These are phyloP conservation scores for Nannochloropsis limnetica DNA, from an alignment of 352 stramenopile species.

Conservation along the genomic window DNA sequence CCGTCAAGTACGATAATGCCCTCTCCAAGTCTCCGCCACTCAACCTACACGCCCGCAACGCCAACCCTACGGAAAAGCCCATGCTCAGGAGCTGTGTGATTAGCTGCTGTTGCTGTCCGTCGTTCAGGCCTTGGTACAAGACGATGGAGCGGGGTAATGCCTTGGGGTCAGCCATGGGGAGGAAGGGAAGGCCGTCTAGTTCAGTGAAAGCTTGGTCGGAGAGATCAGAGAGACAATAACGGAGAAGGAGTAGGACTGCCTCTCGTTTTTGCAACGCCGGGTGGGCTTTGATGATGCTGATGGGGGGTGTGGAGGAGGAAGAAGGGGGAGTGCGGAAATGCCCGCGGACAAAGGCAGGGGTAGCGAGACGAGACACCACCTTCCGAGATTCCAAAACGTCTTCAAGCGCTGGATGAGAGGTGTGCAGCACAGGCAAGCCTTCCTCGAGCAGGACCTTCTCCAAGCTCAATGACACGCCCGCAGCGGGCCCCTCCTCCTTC, in stretches of 20 bases:
- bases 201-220: slow-evolving; percentile 39
- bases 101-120: not conserved
- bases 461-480: not conserved
- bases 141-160: slow-evolving; percentile 27
- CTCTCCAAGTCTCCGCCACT: not conserved
- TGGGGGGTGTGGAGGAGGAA: not conserved
- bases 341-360: slow-evolving; percentile 43
- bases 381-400: not conserved
- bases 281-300: not conserved
- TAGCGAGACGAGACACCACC: slow-evolving; percentile 40
- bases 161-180: slow-evolving; percentile 44
- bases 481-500: not conserved
- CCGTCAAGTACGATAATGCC: not conserved
- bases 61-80: slow-evolving; percentile 42
- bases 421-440: not conserved
- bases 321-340: slow-evolving; percentile 36
- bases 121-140: not conserved
- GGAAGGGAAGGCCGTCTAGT: slow-evolving; percentile 43
- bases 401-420: not conserved
- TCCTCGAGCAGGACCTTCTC: not conserved
- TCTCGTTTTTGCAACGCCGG: not conserved
- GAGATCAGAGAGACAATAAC: slow-evolving; percentile 50
- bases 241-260: slow-evolving; percentile 41
- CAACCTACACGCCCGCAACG: not conserved
- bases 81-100: slow-evolving; percentile 43